These are phyloP conservation scores for Globisporangium abappressorium DNA, from an alignment of 352 stramenopile species.

Conservation along the genomic window DNA sequence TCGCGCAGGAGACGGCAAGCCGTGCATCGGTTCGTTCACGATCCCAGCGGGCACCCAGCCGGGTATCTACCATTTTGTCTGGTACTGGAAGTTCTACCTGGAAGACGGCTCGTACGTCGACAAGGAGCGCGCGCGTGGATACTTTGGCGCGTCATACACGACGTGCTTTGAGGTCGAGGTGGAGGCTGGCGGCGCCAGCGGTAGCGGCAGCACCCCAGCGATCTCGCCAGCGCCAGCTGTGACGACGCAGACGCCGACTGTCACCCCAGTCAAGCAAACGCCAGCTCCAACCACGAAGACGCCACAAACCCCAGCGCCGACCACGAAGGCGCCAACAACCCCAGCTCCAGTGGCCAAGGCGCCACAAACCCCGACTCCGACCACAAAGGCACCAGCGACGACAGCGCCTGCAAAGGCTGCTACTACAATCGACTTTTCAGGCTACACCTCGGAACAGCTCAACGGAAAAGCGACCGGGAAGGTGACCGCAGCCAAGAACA, in stretches of 20 bases:
- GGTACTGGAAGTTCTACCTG: slow-evolving; percentile 73
- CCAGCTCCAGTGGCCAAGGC: background rate
- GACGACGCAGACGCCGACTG: slow-evolving; percentile 11
- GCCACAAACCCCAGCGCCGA: background rate
- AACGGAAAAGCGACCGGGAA: slow-evolving; percentile 1
- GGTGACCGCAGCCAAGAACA: background rate
- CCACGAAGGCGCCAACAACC: background rate
- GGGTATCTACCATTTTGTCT: slow-evolving; percentile 65
- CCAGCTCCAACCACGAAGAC: slow-evolving; percentile 10
- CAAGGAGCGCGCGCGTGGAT: slow-evolving; percentile 41
- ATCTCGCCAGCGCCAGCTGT: slow-evolving; percentile 5
- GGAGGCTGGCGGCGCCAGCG: slow-evolving; percentile 16
- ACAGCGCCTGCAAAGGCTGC: slow-evolving; percentile 8
- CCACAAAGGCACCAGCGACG: background rate
- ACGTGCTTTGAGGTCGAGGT: slow-evolving; percentile 73
- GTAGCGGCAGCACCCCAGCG: slow-evolving; percentile 8
- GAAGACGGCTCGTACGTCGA: slow-evolving; percentile 53
- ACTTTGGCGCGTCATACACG: slow-evolving; percentile 66
- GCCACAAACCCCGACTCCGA: background rate
- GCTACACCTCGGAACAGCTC: slow-evolving; percentile 14
- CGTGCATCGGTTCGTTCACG: slow-evolving; percentile 52
- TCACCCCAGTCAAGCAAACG: slow-evolving; percentile 9
- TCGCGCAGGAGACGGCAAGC: slow-evolving; percentile 56
- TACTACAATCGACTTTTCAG: slow-evolving; percentile 13
- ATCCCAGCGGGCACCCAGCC: slow-evolving; percentile 38